Base-by-base conservation (phyloP, 1,284 basidiomycete genomes). In the Rhodotorula sp. region DNA sequence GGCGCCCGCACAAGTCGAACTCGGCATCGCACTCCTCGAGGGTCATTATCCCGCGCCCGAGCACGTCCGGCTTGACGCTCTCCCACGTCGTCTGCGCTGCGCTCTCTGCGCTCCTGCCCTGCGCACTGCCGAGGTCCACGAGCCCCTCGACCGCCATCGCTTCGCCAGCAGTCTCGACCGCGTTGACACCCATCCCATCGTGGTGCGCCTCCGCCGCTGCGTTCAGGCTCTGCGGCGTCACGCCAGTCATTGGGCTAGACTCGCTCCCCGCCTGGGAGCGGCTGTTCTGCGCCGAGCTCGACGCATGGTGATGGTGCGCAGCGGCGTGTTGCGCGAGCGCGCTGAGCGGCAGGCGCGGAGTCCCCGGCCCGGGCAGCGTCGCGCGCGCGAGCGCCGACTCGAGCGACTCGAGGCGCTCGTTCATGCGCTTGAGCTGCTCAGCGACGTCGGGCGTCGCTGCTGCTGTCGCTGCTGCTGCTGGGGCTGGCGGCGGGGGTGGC, bases 121-220 rank as follows among this genome's bases (percentile, higher is more conserved):
- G 37, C 10, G 48, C 36, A 5, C 50, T 50, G 0, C 62, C 54
- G 5, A 76, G 64, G 17, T 72, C 75, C 25, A 76, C 75, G 1
- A 74, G 51, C 25, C 73, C 75, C 39, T 76, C 75, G 25, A 76
- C 65, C 6, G 75, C 75, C 64, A 76, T 76, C 32, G 74, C 74
- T 39, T 75, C 74, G 3, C 75, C 75, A 4, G 75, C 73, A 32
- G 73, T 66, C 41, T 76, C 75, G 27, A 76, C 68, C 17, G 73
- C 67, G 48, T 76, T 76, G n/a, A 59, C 41, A 15, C 60, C 69
- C 12, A 66, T 50, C 6, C 66, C 69, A 29, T 71, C 36, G 29
- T 71, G 61, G 19, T 64, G 46, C 10, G 58, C 37, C 9, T 64
- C 44, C 34, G 32, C n/a, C 27, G 29, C 34, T 3, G 58, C 63